phyloP scores from a whole-genome alignment of 345 rosid genomes.

The Corymbia maculata region DNA sequence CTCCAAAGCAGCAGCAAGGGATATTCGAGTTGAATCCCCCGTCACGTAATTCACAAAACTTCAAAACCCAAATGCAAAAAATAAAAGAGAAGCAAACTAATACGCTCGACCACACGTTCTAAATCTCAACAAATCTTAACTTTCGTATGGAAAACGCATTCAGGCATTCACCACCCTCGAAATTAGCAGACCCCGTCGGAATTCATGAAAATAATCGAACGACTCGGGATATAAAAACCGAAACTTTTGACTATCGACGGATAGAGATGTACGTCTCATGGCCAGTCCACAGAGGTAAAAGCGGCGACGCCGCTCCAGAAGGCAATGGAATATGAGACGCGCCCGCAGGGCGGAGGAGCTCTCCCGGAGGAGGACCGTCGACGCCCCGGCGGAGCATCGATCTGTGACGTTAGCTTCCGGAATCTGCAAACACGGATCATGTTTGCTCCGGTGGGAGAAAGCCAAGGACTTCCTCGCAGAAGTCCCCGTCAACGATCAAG shows the following conservation, averaged over 20 bases:
- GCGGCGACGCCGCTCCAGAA: slow-evolving; percentile 37
- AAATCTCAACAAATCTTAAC: not conserved
- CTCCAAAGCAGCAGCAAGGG: not conserved
- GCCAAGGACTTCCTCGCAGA: slow-evolving; percentile 21
- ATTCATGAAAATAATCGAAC: not conserved
- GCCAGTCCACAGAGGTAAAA: slow-evolving; percentile 23
- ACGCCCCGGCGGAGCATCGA: not conserved
- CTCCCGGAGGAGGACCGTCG: slow-evolving; percentile 8
- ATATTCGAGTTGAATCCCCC: not conserved
- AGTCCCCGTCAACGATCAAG: slow-evolving; percentile 9
- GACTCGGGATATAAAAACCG: not conserved
- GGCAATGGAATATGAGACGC: slow-evolving; percentile 28
- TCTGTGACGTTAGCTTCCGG: slow-evolving; percentile 22
- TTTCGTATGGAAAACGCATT: not conserved
- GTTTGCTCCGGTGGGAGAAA: slow-evolving; percentile 7
- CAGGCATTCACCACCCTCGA: not conserved
- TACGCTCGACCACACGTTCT: not conserved
- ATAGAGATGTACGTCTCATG: not conserved
- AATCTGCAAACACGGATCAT: slow-evolving; percentile 18
- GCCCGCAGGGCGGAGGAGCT: slow-evolving; percentile 15
- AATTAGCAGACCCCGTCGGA: not conserved
- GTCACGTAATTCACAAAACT: not conserved
- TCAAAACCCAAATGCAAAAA: not conserved
- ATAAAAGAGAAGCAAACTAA: not conserved
- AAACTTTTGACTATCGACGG: not conserved